These are phyloP conservation scores for Cornus suecica DNA, from an alignment of 148 eudicot species.

Conservation along the genomic window DNA sequence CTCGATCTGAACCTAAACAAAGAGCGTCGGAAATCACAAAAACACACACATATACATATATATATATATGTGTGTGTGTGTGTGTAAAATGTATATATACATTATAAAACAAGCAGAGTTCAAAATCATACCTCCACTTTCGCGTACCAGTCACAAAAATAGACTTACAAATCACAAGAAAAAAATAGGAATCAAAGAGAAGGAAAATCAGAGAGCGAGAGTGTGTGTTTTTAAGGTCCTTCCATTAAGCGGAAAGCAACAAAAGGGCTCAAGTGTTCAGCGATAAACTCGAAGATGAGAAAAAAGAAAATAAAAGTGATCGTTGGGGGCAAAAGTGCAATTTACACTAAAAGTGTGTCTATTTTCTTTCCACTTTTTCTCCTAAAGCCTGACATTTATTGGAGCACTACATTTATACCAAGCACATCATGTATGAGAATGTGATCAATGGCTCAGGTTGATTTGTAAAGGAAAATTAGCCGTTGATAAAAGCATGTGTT, in stretches of 20 bases:
- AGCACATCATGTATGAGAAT: not conserved
- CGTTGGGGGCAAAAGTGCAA: slow-evolving; percentile 15
- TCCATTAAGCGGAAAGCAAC: slow-evolving; percentile 55
- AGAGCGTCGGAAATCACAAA: not conserved
- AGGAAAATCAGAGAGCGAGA: slow-evolving; percentile 29
- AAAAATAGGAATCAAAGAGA: slow-evolving; percentile 9
- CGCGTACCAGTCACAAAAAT: not conserved
- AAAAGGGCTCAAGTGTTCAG: slow-evolving; percentile 30
- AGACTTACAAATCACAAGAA: not conserved
- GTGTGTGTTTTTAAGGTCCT: slow-evolving; percentile 37
- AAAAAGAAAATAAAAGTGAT: slow-evolving; percentile 22
- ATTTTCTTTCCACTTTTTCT: not conserved
- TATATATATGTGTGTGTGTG: too few relatives aligned
- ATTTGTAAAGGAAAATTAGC: slow-evolving; percentile 5
- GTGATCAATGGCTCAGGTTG: slow-evolving; percentile 26
- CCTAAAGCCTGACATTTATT: not conserved
- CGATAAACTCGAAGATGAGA: slow-evolving; percentile 22
- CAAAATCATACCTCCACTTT: not conserved
- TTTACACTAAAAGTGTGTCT: slow-evolving; percentile 12
- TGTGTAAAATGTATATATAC: too few relatives aligned
- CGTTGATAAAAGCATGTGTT: slow-evolving; percentile 16
- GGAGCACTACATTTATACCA: not conserved
- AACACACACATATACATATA: not conserved
- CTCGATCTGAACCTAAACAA: not conserved
- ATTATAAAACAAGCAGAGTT: too few relatives aligned